A percentile compares a stretch with the other conserved stretches of the same genome.
Conservation (phyloP, 2,329 filamentous ascomycete genomes). For the Hyphodiscus sp. region DNA sequence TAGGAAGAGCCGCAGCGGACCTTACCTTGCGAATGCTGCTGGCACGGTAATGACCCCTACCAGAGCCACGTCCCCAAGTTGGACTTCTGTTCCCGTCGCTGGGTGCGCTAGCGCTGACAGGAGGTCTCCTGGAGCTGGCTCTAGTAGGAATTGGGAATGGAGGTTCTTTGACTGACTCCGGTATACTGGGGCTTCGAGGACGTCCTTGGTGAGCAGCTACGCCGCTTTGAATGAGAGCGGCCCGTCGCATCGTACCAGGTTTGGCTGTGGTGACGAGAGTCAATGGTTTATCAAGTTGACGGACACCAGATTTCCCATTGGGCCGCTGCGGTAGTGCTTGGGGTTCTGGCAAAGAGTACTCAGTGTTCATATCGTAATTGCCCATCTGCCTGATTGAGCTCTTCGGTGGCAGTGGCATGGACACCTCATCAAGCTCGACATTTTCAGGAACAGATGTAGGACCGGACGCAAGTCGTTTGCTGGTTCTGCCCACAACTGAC, state of each 20-base stretch:
- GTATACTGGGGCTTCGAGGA: conserved; percentile 58
- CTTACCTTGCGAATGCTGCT: conserved; percentile 75
- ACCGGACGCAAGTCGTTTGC: conserved; percentile 13
- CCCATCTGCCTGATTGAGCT: conserved; percentile 11
- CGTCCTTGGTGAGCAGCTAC: conserved; percentile 61
- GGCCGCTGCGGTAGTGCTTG: conserved; percentile 14
- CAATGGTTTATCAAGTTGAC: conserved; percentile 28
- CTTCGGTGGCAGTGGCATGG: conserved; percentile 12
- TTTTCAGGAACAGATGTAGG: conserved; percentile 27
- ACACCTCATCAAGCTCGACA: conserved; percentile 17
- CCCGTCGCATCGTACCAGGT: conserved; percentile 59
- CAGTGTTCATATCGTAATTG: conserved; percentile 13
- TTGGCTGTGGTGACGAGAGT: conserved; percentile 25
- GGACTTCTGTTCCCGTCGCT: conserved; percentile 75
- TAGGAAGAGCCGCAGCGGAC: conserved; percentile 69
- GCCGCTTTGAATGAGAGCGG: conserved; percentile 74
- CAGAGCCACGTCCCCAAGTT: conserved; percentile 52
- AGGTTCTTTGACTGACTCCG: conserved; percentile 53
- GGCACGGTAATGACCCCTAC: conserved; percentile 43
- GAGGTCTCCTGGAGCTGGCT: conserved; percentile 75
- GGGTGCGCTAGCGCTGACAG: conserved; percentile 54
- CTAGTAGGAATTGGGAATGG: conserved; percentile 90
- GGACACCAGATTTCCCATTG: conserved; percentile 15
- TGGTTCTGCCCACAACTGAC: conserved; percentile 10
- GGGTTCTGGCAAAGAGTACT: conserved; percentile 19